Percentiles rank a stretch among this genome's conserved stretches.
Evolutionary conservation across 2,329 filamentous ascomycete species (phyloP).

Genomic region (Cryoendolithus antarcticus): DNA sequence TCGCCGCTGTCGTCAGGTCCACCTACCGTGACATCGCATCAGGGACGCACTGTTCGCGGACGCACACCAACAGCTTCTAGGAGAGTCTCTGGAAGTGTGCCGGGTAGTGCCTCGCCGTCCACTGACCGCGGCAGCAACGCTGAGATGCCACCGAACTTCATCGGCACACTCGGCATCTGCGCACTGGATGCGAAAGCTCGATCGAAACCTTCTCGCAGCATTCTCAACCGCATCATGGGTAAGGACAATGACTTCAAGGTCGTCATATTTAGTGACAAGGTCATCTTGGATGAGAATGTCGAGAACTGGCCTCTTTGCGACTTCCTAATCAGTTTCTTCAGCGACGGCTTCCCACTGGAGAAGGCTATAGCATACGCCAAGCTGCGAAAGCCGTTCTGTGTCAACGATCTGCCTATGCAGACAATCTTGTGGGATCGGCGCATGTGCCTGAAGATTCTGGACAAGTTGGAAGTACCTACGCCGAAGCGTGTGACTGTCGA

Average conservation of each 20-base stretch:
- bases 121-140: slow-evolving; percentile 52
- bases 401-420: slow-evolving; percentile 96
- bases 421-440: slow-evolving; percentile 93
- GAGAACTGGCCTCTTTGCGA: slow-evolving; percentile 96
- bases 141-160: slow-evolving; percentile 38
- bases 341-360: slow-evolving; percentile 88
- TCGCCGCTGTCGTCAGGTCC: slow-evolving; percentile 49
- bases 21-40: slow-evolving; percentile 8
- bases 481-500: slow-evolving; percentile 82
- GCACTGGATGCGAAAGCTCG: slow-evolving; percentile 90
- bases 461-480: slow-evolving; percentile 79
- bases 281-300: slow-evolving; percentile 91
- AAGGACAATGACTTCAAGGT: slow-evolving; percentile 93
- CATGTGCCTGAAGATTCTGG: slow-evolving; percentile 74
- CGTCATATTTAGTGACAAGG: slow-evolving; percentile 95
- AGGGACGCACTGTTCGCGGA: slow-evolving; percentile 26
- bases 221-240: slow-evolving; percentile 79
- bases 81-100: slow-evolving; percentile 69
- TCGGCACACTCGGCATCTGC: slow-evolving; percentile 76
- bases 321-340: slow-evolving; percentile 96
- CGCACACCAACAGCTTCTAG: slow-evolving; percentile 47
- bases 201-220: slow-evolving; percentile 94
- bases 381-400: slow-evolving; percentile 86
- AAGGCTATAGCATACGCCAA: slow-evolving; percentile 95
- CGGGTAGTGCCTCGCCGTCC: slow-evolving; percentile 68